Evolutionary conservation across 2,329 filamentous ascomycete species (phyloP).

Genomic region (Ascochyta clinopodiicola): DNA sequence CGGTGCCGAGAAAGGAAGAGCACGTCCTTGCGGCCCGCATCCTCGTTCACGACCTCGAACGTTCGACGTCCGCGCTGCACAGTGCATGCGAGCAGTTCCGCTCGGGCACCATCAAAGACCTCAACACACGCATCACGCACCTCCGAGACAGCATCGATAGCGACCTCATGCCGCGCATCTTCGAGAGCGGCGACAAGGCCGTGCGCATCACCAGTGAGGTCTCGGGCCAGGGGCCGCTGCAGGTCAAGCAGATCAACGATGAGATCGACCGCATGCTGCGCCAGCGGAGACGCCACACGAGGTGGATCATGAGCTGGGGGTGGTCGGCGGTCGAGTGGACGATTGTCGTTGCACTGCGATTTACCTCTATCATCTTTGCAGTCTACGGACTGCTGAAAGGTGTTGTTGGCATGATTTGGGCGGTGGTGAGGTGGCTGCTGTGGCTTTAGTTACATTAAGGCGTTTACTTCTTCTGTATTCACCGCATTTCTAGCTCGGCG

Average conservation of each 20-base stretch:
- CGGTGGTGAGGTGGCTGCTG: constrained; percentile 77
- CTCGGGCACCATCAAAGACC: constrained; percentile 51
- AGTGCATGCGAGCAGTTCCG: constrained; percentile 60
- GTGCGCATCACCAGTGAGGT: constrained; percentile 80
- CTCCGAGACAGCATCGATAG: constrained; percentile 56
- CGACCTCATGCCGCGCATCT: constrained; percentile 65
- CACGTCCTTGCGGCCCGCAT: constrained; percentile 61
- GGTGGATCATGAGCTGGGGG: constrained; percentile 76
- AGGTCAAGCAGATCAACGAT: constrained; percentile 81
- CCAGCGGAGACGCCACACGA: constrained; percentile 74
- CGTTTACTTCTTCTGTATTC: background rate
- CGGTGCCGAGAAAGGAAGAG: constrained; percentile 59
- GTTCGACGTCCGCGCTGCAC: constrained; percentile 55
- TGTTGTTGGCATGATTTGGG: constrained; percentile 64
- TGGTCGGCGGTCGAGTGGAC: constrained; percentile 89
- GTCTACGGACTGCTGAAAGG: constrained; percentile 71
- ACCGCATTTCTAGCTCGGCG: constrained; percentile 4
- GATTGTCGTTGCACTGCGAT: constrained; percentile 90
- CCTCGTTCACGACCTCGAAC: constrained; percentile 57
- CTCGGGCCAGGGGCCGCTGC: constrained; percentile 76
- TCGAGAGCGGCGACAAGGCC: constrained; percentile 75
- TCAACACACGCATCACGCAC: constrained; percentile 53
- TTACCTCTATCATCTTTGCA: constrained; percentile 88
- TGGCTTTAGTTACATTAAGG: constrained; percentile 58
- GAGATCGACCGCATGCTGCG: constrained; percentile 72